Conservation (phyloP, 306 rosid genomes). For the Gastrolobium villosum region DNA sequence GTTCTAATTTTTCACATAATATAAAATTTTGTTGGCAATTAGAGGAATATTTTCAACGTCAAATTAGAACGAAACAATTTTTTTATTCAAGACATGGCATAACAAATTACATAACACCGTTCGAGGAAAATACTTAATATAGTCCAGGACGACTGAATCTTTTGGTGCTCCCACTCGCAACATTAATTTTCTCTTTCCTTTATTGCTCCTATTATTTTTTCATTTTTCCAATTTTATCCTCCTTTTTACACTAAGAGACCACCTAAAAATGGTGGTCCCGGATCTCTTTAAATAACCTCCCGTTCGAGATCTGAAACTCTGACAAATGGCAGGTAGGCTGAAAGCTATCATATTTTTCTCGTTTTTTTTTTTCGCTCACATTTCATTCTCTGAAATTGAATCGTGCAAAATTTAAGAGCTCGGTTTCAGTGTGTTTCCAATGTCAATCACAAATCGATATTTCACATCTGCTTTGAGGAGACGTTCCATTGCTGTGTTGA, state of each 20-base stretch:
- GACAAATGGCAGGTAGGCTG: neutral
- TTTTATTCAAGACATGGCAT: neutral
- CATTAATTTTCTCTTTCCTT: too few relatives aligned
- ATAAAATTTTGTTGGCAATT: too few relatives aligned
- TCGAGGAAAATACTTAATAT: too few relatives aligned
- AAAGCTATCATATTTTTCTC: neutral
- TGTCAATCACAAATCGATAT: constrained; percentile 45
- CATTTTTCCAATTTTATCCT: too few relatives aligned
- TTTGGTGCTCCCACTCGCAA: too few relatives aligned
- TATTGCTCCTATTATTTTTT: too few relatives aligned
- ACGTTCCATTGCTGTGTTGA: constrained; percentile 60
- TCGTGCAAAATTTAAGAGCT: neutral
- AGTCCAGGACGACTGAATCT: too few relatives aligned
- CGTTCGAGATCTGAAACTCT: neutral
- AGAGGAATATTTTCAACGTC: neutral
- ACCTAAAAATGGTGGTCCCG: too few relatives aligned
- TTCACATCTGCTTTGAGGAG: constrained; percentile 52
- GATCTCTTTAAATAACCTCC: too few relatives aligned
- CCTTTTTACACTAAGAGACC: too few relatives aligned
- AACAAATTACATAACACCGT: neutral
- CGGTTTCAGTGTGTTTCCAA: constrained; percentile 37
- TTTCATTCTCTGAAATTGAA: neutral
- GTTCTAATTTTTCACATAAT: too few relatives aligned
- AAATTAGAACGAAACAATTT: too few relatives aligned
- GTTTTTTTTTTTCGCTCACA: neutral